Base-by-base conservation (phyloP, 2,329 filamentous ascomycete species). In the Purpureocillium takamizusanense region DNA sequence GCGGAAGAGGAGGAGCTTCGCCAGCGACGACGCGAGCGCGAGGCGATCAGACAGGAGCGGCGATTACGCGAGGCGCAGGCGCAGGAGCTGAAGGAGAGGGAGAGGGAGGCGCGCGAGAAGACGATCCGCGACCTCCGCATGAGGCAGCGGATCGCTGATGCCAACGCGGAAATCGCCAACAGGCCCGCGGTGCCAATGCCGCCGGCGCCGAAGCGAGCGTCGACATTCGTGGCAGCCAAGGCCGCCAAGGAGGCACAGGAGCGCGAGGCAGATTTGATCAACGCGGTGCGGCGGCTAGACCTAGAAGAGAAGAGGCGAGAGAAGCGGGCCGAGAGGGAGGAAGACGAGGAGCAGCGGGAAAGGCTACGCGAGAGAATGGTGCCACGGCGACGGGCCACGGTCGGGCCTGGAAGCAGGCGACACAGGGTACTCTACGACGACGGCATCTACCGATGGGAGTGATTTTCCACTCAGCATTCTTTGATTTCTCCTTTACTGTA, bases 151-250 rank as follows among this genome's bases (percentile, higher is more conserved):
- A 67, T 70, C 39, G 56, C 55, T 8, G 55, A 55, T 39, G 62
- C 63, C 39, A 70, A 70, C 38, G 56, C 57, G 25, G 58, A 60
- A 40, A 70, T 70, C 38, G 53, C 59, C 40, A 55, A 47, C 42
- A 63, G 67, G 9, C 51, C 55, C 14, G 43, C 54, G 7, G 54
- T 60, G 12, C 57, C 57, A 31, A 45, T 50, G 9, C 46, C 52
- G 5, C 45, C 53, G 7, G 23, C 45, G 4, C 48, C 50, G 7
- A 41, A 45, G 29, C 49, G 51, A 38, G 41, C 48, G 30, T 41
- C 52, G 17, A 47, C 53, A 28, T 46, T 47, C 45, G 43, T 45
- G 16, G 46, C 42, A 23, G 47, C 55, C 15, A 49, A 50, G 42
- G 43, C 52, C 32, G 41, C 38, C 9, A 33, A 39, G 30, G 33